Base-by-base conservation (phyloP, 2,329 filamentous ascomycete species). In the Dichotomopilus funicola region DNA sequence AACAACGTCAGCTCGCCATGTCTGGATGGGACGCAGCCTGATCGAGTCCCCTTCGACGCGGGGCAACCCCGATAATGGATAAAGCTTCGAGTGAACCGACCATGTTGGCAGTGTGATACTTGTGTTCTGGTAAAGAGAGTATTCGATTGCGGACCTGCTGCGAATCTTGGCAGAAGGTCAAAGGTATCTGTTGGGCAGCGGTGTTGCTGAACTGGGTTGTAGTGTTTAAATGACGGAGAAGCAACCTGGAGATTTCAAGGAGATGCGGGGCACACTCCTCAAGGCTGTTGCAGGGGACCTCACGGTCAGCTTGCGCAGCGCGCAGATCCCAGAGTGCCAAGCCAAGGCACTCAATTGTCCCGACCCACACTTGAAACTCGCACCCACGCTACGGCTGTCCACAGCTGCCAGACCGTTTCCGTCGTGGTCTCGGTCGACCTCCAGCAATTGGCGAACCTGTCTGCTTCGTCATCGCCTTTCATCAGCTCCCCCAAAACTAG, bases 1-100 rank as follows among this genome's bases (percentile, higher is more conserved):
- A 34, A 43, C 11, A 42, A 44, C 31, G 63, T 67, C 61, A 67
- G 63, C 56, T 59, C 36, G 31, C 43, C 19, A 57, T 53, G 53
- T 45, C 31, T 49, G 36, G 40, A 44, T 37, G 11, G 12, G 19
- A 36, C 37, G 53, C 45, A 58, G 57, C 53, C 57, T 54, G 59
- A 58, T 44, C 58, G 19, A 27, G 55, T 55, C 57, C 57, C 59
- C 56, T 63, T 61, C 59, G 47, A 52, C 59, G 59, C 59, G 62
- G 63, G 62, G 59, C 53, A 58, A 49, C 42, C 49, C 41, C 35
- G 53, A 42, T 31, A n/a, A 34, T 44, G 57, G 41, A 44, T 44
- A 19, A 38, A 56, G 35, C 40, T 43, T 31, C 8, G 13, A 6
- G 40, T 19, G 13, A 11, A 62, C 61, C 57, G 35, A 64, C 63